Percentiles rank a stretch among this genome's conserved stretches.
These are phyloP conservation scores for Gracilaria vermiculophylla DNA, from an alignment of 23 red algal genomes.

Conservation along the genomic window DNA sequence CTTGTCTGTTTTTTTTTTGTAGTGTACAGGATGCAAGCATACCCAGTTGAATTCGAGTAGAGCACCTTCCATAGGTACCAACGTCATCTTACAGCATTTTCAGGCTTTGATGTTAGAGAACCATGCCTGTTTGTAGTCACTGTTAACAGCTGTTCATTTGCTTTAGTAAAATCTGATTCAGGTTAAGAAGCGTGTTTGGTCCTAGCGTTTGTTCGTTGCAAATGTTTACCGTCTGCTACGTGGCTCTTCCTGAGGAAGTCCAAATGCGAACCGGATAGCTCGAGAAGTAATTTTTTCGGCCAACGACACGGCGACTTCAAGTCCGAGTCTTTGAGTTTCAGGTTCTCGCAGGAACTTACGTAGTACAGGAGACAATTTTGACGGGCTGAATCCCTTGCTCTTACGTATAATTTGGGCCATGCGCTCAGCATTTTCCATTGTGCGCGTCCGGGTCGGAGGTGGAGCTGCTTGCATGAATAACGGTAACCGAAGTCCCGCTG, in stretches of 20 bases:
- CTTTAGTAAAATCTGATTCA: not conserved
- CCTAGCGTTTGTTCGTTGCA: no score
- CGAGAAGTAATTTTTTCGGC: conserved; percentile 75
- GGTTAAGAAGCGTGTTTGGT: no score
- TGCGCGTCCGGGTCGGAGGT: conserved; percentile 30
- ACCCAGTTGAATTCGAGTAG: no score
- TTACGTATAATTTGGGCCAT: conserved; percentile 28
- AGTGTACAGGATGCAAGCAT: not conserved
- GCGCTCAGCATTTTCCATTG: conserved; percentile 45
- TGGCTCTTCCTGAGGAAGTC: conserved; percentile 68
- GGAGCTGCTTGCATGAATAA: conserved; percentile 25
- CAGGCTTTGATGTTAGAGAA: not conserved
- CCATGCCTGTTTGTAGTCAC: not conserved
- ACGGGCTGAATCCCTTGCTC: conserved; percentile 56
- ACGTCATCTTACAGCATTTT: not conserved
- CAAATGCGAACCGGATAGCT: conserved; percentile 73
- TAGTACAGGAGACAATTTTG: conserved; percentile 44
- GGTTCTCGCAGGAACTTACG: conserved; percentile 59
- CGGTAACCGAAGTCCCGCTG: conserved; percentile 60
- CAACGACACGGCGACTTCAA: conserved; percentile 69
- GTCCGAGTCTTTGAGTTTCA: conserved; percentile 61
- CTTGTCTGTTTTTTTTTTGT: not conserved
- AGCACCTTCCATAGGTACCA: no score
- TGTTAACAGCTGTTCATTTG: conserved; percentile 3
- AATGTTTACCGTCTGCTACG: conserved; percentile 3